Evolutionary conservation across 2,329 filamentous ascomycete species (phyloP).

Genomic region (Paecilomyces variotii): DNA sequence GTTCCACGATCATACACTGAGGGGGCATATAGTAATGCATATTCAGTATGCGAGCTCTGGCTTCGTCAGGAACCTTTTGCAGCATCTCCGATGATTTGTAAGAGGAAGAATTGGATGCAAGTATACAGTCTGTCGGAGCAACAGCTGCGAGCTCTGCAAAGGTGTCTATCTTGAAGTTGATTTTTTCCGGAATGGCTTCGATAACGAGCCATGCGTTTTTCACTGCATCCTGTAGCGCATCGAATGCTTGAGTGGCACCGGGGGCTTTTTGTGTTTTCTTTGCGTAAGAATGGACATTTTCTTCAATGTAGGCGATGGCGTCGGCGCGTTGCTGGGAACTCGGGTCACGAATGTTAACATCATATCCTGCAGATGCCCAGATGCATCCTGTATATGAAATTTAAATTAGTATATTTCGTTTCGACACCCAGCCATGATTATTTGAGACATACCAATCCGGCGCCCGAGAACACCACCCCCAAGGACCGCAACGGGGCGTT

Average conservation of each 20-base stretch:
- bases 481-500: constrained; percentile 33
- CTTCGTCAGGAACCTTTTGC: constrained; percentile 29
- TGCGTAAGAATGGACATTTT: neutral
- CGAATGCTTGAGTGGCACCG: neutral
- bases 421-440: neutral
- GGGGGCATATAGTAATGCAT: constrained; percentile 48
- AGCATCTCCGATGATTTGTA: constrained; percentile 46
- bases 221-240: constrained; percentile 20
- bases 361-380: constrained; percentile 26
- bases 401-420: neutral
- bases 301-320: neutral
- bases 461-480: constrained; percentile 36
- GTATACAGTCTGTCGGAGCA: constrained; percentile 39
- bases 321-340: constrained; percentile 19
- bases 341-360: constrained; percentile 21
- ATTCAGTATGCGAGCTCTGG: constrained; percentile 38
- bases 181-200: neutral
- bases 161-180: neutral
- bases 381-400: constrained; percentile 15
- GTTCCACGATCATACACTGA: constrained; percentile 38
- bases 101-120: constrained; percentile 46
- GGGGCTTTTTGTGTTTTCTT: neutral
- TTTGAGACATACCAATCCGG: constrained; percentile 23
- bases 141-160: constrained; percentile 5
- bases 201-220: constrained; percentile 18